Percentiles rank a stretch among this genome's conserved stretches.
phyloP scores from a whole-genome alignment of 805 yeast species.

The Sungouiella blattae region DNA sequence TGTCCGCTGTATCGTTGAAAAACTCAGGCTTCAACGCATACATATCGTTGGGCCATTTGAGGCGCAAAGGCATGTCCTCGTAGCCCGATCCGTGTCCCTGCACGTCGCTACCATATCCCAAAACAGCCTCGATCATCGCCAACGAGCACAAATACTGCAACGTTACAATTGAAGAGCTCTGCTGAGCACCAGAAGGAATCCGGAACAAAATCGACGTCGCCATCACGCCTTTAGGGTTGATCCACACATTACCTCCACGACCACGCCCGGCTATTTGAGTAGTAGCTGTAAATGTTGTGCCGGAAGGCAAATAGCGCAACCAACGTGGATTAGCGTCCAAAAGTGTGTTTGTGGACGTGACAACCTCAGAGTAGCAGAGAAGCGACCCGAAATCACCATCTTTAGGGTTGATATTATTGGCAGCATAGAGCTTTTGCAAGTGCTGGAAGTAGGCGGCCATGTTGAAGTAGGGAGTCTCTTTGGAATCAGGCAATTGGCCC shows the following conservation, averaged over 20 bases:
- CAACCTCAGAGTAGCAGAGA: conserved; percentile 78
- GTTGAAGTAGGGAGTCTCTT: conserved; percentile 71
- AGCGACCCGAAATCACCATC: conserved; percentile 52
- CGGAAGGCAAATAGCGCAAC: conserved; percentile 62
- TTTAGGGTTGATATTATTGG: conserved; percentile 3
- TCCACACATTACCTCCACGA: conserved; percentile 93
- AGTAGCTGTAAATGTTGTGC: conserved; percentile 68
- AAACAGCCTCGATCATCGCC: conserved; percentile 77
- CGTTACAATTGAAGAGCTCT: conserved; percentile 63
- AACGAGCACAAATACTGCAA: conserved; percentile 81
- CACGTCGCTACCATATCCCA: conserved; percentile 46
- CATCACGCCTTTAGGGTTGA: conserved; percentile 87
- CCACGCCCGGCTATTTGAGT: conserved; percentile 91
- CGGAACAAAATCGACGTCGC: conserved; percentile 74
- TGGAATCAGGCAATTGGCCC: conserved; percentile 45
- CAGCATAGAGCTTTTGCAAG: conserved; percentile 32
- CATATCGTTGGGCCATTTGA: conserved; percentile 97
- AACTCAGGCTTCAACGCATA: conserved; percentile 69
- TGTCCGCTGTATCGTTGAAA: conserved; percentile 27
- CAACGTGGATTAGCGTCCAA: conserved; percentile 68
- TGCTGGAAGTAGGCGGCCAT: conserved; percentile 50
- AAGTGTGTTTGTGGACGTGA: conserved; percentile 80
- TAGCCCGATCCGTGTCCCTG: conserved; percentile 50
- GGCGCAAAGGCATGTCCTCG: conserved; percentile 69
- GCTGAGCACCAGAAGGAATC: conserved; percentile 44